Base-by-base conservation (phyloP, 2,329 filamentous ascomycete species). In the Ceratocystis destructans region DNA sequence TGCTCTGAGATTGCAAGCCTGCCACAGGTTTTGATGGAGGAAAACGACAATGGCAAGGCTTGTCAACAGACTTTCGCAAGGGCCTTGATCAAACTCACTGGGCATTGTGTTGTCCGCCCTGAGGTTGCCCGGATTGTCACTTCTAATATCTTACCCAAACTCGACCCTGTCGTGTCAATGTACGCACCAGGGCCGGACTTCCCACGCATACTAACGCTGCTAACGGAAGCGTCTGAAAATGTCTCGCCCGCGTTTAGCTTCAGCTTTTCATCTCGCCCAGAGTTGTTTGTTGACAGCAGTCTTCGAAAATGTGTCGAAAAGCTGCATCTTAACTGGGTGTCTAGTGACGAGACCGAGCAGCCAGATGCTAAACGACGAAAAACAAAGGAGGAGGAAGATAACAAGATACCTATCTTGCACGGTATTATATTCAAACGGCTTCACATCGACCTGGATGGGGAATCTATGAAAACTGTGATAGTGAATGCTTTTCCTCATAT, bases 401-500 rank as follows among this genome's bases (percentile, higher is more conserved):
- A 22, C 41, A 61, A 64, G 31, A 44, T 61, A 7, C 48, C 41
- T 17, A 44, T 45, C 17, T 48, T 68, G 12, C 61, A 65, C 12
- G 48, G 63, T 22, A 48, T 66, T 15, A 53, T 68, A 22, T 64
- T 73, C 62, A 70, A 72, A 37, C 67, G 74, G 6, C 70, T 79
- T 5, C 70, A 72, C 3, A 70, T 74, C 10, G 59, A 70, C 44
- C 33, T 50, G 3, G 69, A 71, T 5, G 68, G 71, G 3, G 73
- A 71, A 48, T 68, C 73, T 45, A 66, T 70, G 6, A 61, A 55
- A 33, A 79, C 77, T 45, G 70, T 71, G 28, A 20, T 68, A 6
- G n/a, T 46, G 1, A 44, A 48, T 25, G 70, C 72, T 25, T 85
- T 85, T 71, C 70, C 77, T 12, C 71, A 73, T 15, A 73, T 84